These are phyloP conservation scores for Rutidosis leptorrhynchoides DNA, from an alignment of 129 eudicot genomes.

Conservation along the genomic window DNA sequence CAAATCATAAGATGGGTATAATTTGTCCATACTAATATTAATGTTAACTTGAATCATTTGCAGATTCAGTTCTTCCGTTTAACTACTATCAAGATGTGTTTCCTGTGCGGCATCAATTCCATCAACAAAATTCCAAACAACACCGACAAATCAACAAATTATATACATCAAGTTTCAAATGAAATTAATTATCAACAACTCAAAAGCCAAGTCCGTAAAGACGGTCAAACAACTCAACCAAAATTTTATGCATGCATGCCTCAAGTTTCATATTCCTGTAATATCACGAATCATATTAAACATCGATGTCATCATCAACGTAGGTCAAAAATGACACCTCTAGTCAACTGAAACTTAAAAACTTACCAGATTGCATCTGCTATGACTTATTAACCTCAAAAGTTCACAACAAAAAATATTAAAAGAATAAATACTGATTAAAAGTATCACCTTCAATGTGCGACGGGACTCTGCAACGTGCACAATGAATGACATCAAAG, in stretches of 20 bases:
- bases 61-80: no score
- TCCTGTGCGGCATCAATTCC: no score
- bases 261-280: conserved; percentile 55
- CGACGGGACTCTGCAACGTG: conserved; percentile 64
- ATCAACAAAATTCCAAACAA: no score
- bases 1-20: no score
- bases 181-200: no score
- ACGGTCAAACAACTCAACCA: no score
- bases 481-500: conserved; percentile 54
- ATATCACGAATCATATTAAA: conserved; percentile 13
- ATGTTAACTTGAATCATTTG: no score
- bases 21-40: no score
- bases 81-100: no score
- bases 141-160: no score
- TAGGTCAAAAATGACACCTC: neutral
- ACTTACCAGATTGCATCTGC: conserved; percentile 31
- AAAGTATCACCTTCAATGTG: conserved; percentile 47
- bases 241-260: conserved; percentile 55
- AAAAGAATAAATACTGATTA: neutral
- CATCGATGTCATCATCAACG: neutral
- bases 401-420: neutral
- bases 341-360: neutral
- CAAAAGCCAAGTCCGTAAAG: no score
- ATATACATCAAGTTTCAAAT: no score
- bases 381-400: neutral